Evolutionary conservation across 805 yeast species (phyloP), one percentile per base, ranked within the genome.

Genomic region (Zygoascus tannicola): DNA sequence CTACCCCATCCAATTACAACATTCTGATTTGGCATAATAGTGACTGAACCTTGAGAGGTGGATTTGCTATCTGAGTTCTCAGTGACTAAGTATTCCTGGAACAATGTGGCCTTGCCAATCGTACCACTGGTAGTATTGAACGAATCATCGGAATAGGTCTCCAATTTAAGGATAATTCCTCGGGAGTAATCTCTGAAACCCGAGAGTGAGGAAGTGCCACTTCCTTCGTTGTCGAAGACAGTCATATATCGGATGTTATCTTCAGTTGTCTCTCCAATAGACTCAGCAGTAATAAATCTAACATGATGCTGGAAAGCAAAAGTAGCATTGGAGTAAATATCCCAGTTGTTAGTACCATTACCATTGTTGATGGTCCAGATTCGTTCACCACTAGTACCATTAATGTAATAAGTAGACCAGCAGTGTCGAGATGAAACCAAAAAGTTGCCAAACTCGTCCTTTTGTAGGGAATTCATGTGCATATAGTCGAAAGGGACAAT

Each of bases 1-100:
- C n/a, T 8, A 12, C 44, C 44, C 44, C 44, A 41, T 36, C 44
- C 44, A 15, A 41, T 26, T 18, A 41, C 22, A 15, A 41, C 44
- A 35, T 41, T 41, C 18, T 23, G 20, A 22, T 41, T 41, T 10
- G n/a, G 12, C 26, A 41, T 19, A 4, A 41, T 22, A 19, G 34
- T 40, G 4, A 41, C 40, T 12, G 34, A 38, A 5, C 44, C 44
- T 22, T 41, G 44, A 12, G 43, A 36, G 15, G 16, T 14, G 7
- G 36, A 33, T 10, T n/a, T 33, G 16, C 14, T 19, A 8, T 33
- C 19, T n/a, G n/a, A n/a, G 18, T 19, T n/a, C 7, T 7, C 14
- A 15, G 12, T 7, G 8, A 19, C 19, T 12, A 33, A 19, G 35
- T 38, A 41, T 35, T 41, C 44, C 22, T 36, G 42, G 30, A 21